These are phyloP conservation scores for Nothophoma quercina DNA, from an alignment of 2,329 filamentous ascomycete genomes.

Conservation along the genomic window DNA sequence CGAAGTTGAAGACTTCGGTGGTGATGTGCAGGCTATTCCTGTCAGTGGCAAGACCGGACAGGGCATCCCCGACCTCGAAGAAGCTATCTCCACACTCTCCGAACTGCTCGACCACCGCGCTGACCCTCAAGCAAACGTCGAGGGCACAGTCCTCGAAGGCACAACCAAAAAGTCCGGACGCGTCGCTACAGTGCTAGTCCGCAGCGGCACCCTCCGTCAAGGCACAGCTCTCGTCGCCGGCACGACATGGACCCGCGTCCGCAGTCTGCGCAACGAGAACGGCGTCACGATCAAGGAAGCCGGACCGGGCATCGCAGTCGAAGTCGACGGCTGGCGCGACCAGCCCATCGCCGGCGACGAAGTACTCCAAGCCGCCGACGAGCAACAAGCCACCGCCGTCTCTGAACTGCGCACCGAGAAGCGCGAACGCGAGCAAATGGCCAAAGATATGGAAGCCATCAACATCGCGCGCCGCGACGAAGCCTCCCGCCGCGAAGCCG, in stretches of 20 bases:
- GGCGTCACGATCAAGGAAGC: constrained; percentile 76
- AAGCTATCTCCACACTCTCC: constrained; percentile 83
- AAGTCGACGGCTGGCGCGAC: constrained; percentile 93
- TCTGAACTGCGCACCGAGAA: constrained; percentile 78
- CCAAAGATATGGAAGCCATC: constrained; percentile 77
- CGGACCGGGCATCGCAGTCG: constrained; percentile 86
- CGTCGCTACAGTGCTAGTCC: constrained; percentile 87
- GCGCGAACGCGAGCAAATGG: constrained; percentile 70
- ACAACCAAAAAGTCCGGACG: constrained; percentile 85
- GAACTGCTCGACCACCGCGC: constrained; percentile 92
- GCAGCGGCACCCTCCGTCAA: constrained; percentile 80
- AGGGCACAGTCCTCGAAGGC: constrained; percentile 94
- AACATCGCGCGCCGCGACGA: constrained; percentile 68
- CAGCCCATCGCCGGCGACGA: constrained; percentile 86
- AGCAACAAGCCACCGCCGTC: constrained; percentile 79
- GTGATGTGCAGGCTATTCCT: constrained; percentile 88
- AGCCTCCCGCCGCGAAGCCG: constrained; percentile 68
- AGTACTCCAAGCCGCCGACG: constrained; percentile 81
- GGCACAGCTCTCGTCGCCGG: constrained; percentile 90
- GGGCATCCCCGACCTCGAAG: constrained; percentile 91
- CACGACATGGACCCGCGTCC: constrained; percentile 85
- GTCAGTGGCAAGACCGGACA: constrained; percentile 94
- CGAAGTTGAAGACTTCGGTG: constrained; percentile 92
- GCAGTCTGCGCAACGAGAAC: constrained; percentile 83
- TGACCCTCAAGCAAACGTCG: constrained; percentile 76